Evolutionary conservation across 129 eudicot genomes (phyloP).

Genomic region (Pseudognaphalium luteoalbum): DNA sequence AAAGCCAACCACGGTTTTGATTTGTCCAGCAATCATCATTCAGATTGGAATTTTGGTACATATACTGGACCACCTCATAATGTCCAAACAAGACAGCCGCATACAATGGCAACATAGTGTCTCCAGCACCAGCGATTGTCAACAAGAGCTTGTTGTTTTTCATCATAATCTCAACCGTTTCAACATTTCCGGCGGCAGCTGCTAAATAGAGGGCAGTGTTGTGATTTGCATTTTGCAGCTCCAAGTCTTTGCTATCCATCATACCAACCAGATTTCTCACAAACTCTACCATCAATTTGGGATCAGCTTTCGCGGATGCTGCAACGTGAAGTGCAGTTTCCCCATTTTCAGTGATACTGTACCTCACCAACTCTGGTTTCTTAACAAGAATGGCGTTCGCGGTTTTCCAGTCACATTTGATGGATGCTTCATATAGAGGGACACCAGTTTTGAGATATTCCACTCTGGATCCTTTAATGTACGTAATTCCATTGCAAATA

Average conservation of each 20-base stretch:
- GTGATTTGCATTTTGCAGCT: background rate
- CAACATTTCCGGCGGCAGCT: background rate
- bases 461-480: background rate
- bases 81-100: slow-evolving; percentile 3
- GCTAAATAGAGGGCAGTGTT: slow-evolving; percentile 4
- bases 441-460: background rate
- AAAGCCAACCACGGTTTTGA: background rate
- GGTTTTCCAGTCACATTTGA: background rate
- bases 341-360: background rate
- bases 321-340: slow-evolving; percentile 2
- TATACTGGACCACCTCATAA: background rate
- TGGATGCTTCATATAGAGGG: background rate
- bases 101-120: background rate
- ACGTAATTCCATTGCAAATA: background rate
- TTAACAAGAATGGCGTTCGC: background rate
- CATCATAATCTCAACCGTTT: background rate
- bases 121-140: background rate
- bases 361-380: background rate
- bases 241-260: background rate
- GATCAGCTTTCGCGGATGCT: background rate
- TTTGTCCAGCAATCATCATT: background rate
- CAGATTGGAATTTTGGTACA: background rate
- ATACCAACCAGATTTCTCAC: background rate
- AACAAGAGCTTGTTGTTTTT: background rate
- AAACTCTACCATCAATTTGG: background rate